Evolutionary conservation across 2,329 filamentous ascomycete species (phyloP).

Genomic region (Knoxdaviesia capensis): DNA sequence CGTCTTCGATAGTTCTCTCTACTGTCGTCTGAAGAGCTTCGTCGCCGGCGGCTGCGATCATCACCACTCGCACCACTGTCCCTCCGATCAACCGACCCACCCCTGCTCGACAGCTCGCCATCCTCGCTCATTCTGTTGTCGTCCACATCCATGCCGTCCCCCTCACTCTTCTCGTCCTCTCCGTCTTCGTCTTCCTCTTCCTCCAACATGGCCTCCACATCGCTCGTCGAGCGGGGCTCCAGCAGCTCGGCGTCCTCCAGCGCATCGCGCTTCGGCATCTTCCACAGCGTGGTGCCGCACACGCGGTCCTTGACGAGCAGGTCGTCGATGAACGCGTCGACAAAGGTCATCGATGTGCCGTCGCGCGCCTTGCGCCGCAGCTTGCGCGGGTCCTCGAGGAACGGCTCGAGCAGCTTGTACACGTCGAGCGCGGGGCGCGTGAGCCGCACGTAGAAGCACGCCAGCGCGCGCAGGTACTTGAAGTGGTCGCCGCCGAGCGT

Average conservation of each 20-base stretch:
- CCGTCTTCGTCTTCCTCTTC: constrained; percentile 30
- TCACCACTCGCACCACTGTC: constrained; percentile 1
- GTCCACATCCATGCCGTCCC: constrained; percentile 8
- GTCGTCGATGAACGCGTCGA: constrained; percentile 92
- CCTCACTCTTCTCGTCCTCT: constrained; percentile 12
- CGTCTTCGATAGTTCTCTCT: too few relatives aligned
- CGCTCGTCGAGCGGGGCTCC: constrained; percentile 65
- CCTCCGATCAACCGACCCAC: constrained; percentile 3
- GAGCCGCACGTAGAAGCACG: constrained; percentile 81
- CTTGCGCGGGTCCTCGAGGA: constrained; percentile 67
- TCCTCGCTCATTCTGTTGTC: constrained; percentile 9
- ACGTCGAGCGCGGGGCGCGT: constrained; percentile 70
- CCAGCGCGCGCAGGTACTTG: constrained; percentile 76
- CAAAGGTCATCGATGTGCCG: constrained; percentile 54
- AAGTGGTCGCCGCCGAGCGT: constrained; percentile 54
- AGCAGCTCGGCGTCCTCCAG: constrained; percentile 78
- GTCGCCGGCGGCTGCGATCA: too few relatives aligned
- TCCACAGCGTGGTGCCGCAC: constrained; percentile 82
- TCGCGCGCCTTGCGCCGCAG: constrained; percentile 55
- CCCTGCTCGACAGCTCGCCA: constrained; percentile 16
- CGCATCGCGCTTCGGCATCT: constrained; percentile 62
- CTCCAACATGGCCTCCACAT: constrained; percentile 51
- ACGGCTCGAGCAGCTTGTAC: constrained; percentile 61
- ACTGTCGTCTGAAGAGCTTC: too few relatives aligned
- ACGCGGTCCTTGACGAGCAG: constrained; percentile 74